Evolutionary conservation across 1,284 basidiomycete genomes (phyloP).

Genomic region (Phylloporus sp.): DNA sequence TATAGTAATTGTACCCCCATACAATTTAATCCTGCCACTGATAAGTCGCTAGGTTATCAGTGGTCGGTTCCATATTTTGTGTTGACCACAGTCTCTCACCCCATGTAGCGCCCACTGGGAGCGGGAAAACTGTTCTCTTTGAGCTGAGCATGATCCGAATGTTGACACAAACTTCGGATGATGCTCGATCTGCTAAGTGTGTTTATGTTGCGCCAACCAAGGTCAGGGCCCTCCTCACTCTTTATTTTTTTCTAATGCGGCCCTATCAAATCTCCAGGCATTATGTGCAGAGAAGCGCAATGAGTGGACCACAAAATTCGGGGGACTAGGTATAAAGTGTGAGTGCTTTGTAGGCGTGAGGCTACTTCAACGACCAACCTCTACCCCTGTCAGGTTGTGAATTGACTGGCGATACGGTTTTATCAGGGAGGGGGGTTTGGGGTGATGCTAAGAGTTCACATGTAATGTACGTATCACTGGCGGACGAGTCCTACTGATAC

Average conservation of each 20-base stretch:
- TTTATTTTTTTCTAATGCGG: neutral
- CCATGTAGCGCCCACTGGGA: constrained; percentile 83
- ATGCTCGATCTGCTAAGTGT: constrained; percentile 58
- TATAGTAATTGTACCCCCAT: constrained; percentile 50
- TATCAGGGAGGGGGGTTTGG: constrained; percentile 63
- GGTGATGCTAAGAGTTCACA: constrained; percentile 73
- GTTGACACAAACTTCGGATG: constrained; percentile 52
- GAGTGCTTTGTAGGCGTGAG: constrained; percentile 21
- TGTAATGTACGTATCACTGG: constrained; percentile 70
- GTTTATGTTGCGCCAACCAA: constrained; percentile 97
- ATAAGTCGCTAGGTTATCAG: constrained; percentile 64
- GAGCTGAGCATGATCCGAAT: constrained; percentile 88
- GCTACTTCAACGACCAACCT: neutral
- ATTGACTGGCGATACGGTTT: constrained; percentile 88
- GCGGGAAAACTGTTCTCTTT: constrained; percentile 93
- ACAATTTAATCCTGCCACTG: constrained; percentile 12
- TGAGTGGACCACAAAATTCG: constrained; percentile 88
- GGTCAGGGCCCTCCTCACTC: constrained; percentile 47
- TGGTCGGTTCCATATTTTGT: constrained; percentile 49
- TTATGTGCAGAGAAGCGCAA: constrained; percentile 83
- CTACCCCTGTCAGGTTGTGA: constrained; percentile 66
- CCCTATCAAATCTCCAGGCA: constrained; percentile 53
- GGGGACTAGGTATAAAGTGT: constrained; percentile 77
- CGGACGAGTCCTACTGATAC: constrained; percentile 8
- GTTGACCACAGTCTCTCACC: constrained; percentile 10